Evolutionary conservation across 1,139 yeast genomes (phyloP).

Genomic region (Meyerozyma elateridarum): DNA sequence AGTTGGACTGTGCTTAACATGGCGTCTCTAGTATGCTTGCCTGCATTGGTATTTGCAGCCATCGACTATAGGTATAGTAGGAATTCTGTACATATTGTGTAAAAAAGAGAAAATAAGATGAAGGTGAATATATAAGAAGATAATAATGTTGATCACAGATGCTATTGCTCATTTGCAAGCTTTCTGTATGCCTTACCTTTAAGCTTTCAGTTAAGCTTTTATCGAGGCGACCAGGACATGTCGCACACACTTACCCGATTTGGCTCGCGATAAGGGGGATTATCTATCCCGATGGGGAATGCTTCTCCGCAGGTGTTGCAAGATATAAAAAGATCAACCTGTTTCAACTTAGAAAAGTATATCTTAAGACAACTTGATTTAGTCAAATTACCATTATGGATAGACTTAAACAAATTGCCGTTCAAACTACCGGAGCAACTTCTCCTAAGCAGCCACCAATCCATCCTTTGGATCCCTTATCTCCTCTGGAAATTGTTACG

Average conservation of each 20-base stretch:
- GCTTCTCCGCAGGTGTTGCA: conserved; percentile 5
- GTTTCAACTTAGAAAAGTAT: background rate
- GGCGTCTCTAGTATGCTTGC: conserved; percentile 1
- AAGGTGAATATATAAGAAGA: background rate
- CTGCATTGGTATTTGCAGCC: background rate
- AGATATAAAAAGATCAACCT: background rate
- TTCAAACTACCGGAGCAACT: conserved; percentile 53
- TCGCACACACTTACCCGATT: conserved; percentile 9
- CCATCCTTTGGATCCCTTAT: conserved; percentile 72
- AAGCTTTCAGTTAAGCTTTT: background rate
- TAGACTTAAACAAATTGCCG: conserved; percentile 61
- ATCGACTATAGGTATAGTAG: conserved; percentile 1
- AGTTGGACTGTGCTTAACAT: conserved; percentile 3
- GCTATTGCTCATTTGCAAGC: background rate
- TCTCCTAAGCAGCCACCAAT: conserved; percentile 48
- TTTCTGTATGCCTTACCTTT: background rate
- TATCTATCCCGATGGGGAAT: background rate
- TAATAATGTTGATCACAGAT: background rate
- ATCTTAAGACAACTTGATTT: background rate
- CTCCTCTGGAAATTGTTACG: conserved; percentile 50
- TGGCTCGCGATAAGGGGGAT: conserved; percentile 11
- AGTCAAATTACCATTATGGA: conserved; percentile 38
- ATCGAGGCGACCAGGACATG: conserved; percentile 4
- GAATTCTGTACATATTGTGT: background rate
- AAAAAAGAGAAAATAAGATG: background rate